A percentile compares a stretch with the other conserved stretches of the same genome.
Evolutionary conservation across 306 rosid species (phyloP).

Genomic region (Casuarina equisetifolia): DNA sequence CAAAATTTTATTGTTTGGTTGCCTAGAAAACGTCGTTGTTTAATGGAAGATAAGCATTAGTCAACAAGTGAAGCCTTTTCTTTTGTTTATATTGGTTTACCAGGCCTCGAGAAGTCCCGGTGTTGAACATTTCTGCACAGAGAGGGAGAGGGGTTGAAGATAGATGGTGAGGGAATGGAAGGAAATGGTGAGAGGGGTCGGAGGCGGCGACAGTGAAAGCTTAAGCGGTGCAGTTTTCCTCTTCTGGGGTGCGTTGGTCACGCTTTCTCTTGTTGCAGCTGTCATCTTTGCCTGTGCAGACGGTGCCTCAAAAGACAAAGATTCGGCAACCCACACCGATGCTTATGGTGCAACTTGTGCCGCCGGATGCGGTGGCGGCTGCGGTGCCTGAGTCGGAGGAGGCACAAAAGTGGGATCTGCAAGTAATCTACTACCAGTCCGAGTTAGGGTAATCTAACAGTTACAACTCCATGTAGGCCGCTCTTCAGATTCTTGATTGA

Average conservation of each 20-base stretch:
- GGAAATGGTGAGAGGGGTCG: slow-evolving; percentile 31
- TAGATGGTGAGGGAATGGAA: slow-evolving; percentile 56
- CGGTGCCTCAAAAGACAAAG: slow-evolving; percentile 48
- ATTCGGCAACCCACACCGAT: slow-evolving; percentile 28
- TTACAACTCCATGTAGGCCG: too few species aligned
- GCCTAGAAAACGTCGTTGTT: too few species aligned
- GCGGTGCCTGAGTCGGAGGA: slow-evolving; percentile 43
- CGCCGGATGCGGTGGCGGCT: slow-evolving; percentile 48
- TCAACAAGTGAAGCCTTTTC: background rate
- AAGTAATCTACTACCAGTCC: background rate
- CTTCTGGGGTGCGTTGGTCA: slow-evolving; percentile 35
- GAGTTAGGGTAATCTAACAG: too few species aligned
- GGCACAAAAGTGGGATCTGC: background rate
- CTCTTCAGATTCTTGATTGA: background rate
- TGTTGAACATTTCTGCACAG: background rate
- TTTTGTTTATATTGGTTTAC: background rate
- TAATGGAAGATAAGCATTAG: too few species aligned
- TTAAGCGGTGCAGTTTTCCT: slow-evolving; percentile 30
- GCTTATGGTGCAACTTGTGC: slow-evolving; percentile 42
- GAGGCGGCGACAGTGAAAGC: slow-evolving; percentile 29
- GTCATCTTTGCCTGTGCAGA: slow-evolving; percentile 66
- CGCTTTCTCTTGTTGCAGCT: slow-evolving; percentile 42
- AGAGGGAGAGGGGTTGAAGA: background rate
- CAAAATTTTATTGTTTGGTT: too few species aligned
- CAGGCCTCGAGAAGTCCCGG: background rate